Conservation (phyloP, 2,329 filamentous ascomycete genomes). For the Pseudogymnoascus sp. region DNA sequence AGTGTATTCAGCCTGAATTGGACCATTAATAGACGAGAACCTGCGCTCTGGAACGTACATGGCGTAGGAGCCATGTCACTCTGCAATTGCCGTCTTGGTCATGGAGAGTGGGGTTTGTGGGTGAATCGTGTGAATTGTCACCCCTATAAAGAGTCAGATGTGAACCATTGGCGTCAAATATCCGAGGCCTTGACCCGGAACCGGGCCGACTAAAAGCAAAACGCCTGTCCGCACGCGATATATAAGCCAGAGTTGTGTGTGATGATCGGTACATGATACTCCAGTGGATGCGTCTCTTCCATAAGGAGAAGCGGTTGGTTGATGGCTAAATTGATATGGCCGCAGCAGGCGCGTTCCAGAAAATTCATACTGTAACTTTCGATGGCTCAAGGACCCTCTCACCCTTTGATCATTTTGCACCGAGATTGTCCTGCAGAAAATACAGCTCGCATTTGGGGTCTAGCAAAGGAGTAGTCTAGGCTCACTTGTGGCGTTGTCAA, state of each 20-base stretch:
- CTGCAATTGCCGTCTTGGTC: not conserved
- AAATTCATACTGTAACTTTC: not conserved
- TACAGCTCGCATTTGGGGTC: not conserved
- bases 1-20: not conserved
- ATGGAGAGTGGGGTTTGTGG: not conserved
- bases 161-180: not conserved
- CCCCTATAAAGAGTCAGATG: not conserved
- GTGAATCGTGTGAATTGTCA: constrained; percentile 13
- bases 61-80: not conserved
- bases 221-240: not conserved
- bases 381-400: not conserved
- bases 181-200: not conserved
- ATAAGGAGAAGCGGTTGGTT: not conserved
- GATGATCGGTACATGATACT: not conserved
- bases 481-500: not conserved
- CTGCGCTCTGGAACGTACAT: not conserved
- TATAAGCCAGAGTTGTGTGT: not conserved
- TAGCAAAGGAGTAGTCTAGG: not conserved
- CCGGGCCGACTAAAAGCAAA: not conserved
- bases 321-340: not conserved
- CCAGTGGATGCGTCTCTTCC: not conserved
- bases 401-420: not conserved
- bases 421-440: not conserved
- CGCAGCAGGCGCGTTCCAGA: not conserved
- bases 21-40: not conserved